Evolutionary conservation across 2,329 filamentous ascomycete species (phyloP), one percentile per base, ranked within the genome.

Genomic region (Thelonectria discophora): DNA sequence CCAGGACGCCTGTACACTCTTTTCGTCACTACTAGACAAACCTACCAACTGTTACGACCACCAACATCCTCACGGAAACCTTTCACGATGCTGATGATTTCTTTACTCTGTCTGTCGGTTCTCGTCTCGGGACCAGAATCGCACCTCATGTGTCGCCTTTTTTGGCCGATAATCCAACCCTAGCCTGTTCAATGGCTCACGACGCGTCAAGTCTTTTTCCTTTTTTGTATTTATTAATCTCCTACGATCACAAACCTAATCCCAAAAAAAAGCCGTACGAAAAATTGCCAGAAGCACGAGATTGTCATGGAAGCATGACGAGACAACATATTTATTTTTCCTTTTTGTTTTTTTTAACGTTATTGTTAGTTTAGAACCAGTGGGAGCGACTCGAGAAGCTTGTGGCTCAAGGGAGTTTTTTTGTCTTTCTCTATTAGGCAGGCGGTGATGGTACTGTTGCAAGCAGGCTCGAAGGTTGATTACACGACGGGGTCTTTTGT

Each of bases 71-170:
- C 62, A 72, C 66, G 71, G 70, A 73, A 24, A 58, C 43, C 60
- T 68, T 65, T 71, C 56, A 73, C 63, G 72, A 73, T 63, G 67
- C 69, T 71, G 63, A 73, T 65, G 72, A 73, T 73, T 71, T 62
- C 59, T 66, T 70, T 64, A 62, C 49, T 50, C 52, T 32, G 47
- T 60, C 59, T 30, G 51, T 48, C 55, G 32, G 46, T 58, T 62
- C 62, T 67, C 42, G 58, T 53, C 56, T 67, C 59, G 43, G 48
- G 60, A 46, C 64, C 18, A 59, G 58, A 65, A 65, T 54, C 60
- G 55, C 40, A 60, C 57, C 61, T 60, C 32, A 60, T 62, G 56
- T 56, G 58, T 45, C 58, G 58, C 58, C 47, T n/a, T 61, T 50
- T 58, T 62, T 67, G 68, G 63, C 64, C 52, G 63, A 63, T 65